Evolutionary conservation across 2,329 filamentous ascomycete genomes (phyloP).

Genomic region (Ascochyta koolunga): DNA sequence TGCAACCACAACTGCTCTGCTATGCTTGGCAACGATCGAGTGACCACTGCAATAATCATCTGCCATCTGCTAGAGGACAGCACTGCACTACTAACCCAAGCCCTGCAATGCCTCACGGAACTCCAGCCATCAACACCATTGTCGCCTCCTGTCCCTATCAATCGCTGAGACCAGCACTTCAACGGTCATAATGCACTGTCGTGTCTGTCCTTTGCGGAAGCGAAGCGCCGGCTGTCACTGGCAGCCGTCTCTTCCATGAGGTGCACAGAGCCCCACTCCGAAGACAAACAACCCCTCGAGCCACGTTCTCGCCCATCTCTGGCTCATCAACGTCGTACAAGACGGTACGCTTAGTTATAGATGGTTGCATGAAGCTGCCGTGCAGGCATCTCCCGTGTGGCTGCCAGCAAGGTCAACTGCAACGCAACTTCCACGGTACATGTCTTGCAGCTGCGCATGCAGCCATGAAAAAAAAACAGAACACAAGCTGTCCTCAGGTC

Average conservation of each 20-base stretch:
- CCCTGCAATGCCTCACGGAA: too few relatives aligned
- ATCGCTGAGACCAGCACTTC: background rate
- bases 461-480: background rate
- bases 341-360: background rate
- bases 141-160: background rate
- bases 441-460: background rate
- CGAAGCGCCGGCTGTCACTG: background rate
- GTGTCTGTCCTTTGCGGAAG: slow-evolving; percentile 1
- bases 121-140: too few relatives aligned
- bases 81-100: too few relatives aligned
- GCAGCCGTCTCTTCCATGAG: background rate
- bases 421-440: background rate
- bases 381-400: background rate
- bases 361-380: background rate
- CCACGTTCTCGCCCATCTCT: background rate
- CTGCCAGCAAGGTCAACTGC: background rate
- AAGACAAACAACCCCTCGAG: slow-evolving; percentile 1
- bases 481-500: background rate
- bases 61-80: too few relatives aligned
- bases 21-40: too few relatives aligned
- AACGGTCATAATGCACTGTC: background rate
- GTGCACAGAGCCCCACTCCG: background rate
- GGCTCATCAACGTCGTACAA: background rate
- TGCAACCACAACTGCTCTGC: too few relatives aligned
- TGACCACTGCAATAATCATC: too few relatives aligned